These are phyloP conservation scores for Arthrobotrys iridis DNA, from an alignment of 2,329 filamentous ascomycete genomes.

Conservation along the genomic window DNA sequence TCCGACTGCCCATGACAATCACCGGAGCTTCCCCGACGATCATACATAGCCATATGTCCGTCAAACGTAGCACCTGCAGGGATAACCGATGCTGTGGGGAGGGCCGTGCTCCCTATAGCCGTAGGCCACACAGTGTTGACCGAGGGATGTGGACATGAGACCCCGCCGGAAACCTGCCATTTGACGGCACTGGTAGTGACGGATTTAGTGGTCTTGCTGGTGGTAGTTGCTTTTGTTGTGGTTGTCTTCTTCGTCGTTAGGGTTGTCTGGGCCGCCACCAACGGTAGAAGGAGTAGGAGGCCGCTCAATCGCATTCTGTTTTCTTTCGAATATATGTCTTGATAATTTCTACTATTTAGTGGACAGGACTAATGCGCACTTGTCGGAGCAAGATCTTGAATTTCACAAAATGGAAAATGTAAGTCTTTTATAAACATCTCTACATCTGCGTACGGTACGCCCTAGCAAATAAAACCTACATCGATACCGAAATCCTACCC, in stretches of 20 bases:
- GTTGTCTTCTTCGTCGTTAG: conserved; percentile 11
- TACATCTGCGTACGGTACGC: no score
- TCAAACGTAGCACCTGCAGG: conserved; percentile 23
- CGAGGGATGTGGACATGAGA: conserved; percentile 24
- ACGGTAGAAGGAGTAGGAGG: conserved; percentile 6
- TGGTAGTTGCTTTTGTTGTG: background rate
- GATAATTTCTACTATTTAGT: no score
- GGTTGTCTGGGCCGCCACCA: conserved; percentile 22
- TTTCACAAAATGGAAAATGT: no score
- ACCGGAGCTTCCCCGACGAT: conserved; percentile 19
- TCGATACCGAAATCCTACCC: no score
- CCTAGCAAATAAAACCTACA: no score
- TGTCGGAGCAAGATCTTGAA: no score
- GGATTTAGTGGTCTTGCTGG: conserved; percentile 25
- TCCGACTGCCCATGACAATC: conserved; percentile 23
- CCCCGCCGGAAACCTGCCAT: conserved; percentile 36
- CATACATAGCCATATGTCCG: conserved; percentile 28
- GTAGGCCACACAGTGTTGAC: conserved; percentile 36
- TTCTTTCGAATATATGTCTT: no score
- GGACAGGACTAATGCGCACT: no score
- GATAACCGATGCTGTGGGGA: conserved; percentile 23
- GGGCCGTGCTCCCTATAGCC: conserved; percentile 9
- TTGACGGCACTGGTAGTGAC: conserved; percentile 24
- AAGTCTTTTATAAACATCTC: no score
- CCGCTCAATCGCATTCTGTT: conserved; percentile 1